Evolutionary conservation across 1,139 yeast species (phyloP).

Genomic region (Geotrichum bryndzae): DNA sequence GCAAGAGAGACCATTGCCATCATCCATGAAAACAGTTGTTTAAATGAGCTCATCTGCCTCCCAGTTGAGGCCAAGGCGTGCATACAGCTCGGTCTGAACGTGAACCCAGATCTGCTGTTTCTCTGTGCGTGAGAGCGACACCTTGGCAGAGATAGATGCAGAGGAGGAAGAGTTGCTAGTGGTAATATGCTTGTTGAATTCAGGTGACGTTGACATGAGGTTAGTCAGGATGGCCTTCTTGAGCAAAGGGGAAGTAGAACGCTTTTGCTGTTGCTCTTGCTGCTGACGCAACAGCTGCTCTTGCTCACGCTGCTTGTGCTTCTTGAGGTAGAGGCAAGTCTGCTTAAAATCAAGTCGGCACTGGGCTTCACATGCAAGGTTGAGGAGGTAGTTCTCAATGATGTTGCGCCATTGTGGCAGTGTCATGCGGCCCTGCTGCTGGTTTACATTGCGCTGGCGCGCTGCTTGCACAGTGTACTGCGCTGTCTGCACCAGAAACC

Average conservation of each 20-base stretch:
- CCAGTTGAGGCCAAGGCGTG: slow-evolving; percentile 54
- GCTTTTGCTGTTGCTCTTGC: background rate
- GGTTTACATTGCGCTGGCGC: slow-evolving; percentile 27
- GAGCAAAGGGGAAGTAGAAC: slow-evolving; percentile 26
- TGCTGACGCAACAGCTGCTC: slow-evolving; percentile 24
- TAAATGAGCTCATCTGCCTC: slow-evolving; percentile 42
- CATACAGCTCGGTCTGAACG: slow-evolving; percentile 52
- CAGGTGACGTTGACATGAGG: slow-evolving; percentile 29
- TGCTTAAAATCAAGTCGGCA: slow-evolving; percentile 54
- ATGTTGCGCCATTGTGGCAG: slow-evolving; percentile 63
- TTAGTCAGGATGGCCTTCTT: slow-evolving; percentile 31
- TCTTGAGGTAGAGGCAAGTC: slow-evolving; percentile 39
- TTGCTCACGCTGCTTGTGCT: slow-evolving; percentile 32
- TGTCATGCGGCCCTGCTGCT: slow-evolving; percentile 21
- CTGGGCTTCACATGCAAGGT: slow-evolving; percentile 63
- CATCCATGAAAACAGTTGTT: background rate
- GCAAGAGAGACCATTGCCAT: background rate
- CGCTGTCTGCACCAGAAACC: slow-evolving; percentile 53
- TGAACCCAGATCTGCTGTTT: slow-evolving; percentile 54
- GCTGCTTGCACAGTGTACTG: slow-evolving; percentile 54
- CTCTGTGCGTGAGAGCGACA: slow-evolving; percentile 45
- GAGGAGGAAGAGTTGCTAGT: background rate
- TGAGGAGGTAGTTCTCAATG: slow-evolving; percentile 57
- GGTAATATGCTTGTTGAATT: slow-evolving; percentile 23
- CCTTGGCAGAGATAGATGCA: slow-evolving; percentile 2